phyloP scores from a whole-genome alignment of 768 basidiomycete species.

The Rhizopogon salebrosus region DNA sequence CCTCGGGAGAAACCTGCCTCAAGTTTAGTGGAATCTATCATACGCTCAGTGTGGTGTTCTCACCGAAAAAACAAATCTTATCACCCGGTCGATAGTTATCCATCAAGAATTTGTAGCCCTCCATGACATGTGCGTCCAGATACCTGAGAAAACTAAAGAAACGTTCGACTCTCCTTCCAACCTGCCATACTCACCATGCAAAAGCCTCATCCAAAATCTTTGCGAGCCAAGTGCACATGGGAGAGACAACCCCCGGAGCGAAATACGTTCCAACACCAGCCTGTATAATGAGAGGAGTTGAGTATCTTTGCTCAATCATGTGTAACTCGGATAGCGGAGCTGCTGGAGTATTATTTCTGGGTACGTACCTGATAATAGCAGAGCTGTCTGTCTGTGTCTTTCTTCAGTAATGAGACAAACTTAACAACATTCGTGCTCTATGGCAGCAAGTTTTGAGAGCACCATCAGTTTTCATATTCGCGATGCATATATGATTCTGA shows the following conservation, averaged over 20 bases:
- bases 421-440: conserved; percentile 69
- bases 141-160: conserved; percentile 39
- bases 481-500: not conserved
- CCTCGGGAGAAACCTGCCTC: conserved; percentile 69
- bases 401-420: conserved; percentile 63
- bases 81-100: conserved; percentile 70
- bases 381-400: conserved; percentile 52
- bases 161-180: not conserved
- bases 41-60: conserved; percentile 3
- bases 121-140: conserved; percentile 64
- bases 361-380: conserved; percentile 64
- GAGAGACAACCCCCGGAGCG: conserved; percentile 62
- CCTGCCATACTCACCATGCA: conserved; percentile 50
- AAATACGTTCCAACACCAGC: conserved; percentile 46
- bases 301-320: not conserved
- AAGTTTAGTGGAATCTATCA: conserved; percentile 9
- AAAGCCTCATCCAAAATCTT: conserved; percentile 62
- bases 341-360: not conserved
- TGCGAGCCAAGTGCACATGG: conserved; percentile 52
- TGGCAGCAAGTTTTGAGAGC: not conserved
- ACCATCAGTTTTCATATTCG: not conserved
- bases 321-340: not conserved
- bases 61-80: conserved; percentile 71
- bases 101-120: conserved; percentile 77
- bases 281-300: conserved; percentile 17